Conservation (phyloP, 2,329 filamentous ascomycete genomes). For the Coleophoma cylindrospora region DNA sequence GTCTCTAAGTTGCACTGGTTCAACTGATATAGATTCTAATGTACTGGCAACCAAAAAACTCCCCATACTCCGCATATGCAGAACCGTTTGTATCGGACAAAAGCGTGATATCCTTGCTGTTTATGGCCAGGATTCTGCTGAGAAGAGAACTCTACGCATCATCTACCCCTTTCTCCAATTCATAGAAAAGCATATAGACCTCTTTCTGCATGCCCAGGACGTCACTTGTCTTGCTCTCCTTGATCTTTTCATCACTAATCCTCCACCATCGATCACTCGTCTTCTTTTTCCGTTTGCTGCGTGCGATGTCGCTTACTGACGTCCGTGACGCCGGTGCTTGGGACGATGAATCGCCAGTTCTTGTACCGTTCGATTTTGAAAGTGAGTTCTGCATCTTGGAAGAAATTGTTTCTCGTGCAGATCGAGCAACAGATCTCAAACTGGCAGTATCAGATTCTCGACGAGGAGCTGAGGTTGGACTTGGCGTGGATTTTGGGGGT, state of each 20-base stretch:
- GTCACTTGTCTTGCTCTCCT: slow-evolving; percentile 87
- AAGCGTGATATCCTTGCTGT: no score
- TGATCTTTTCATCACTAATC: slow-evolving; percentile 95
- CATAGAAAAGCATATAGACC: slow-evolving; percentile 95
- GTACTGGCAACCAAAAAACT: no score
- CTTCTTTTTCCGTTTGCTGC: slow-evolving; percentile 52
- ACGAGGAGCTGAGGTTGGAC: slow-evolving; percentile 17
- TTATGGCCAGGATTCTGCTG: no score
- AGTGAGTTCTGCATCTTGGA: slow-evolving; percentile 25
- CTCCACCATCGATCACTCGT: slow-evolving; percentile 85
- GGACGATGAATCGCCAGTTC: neutral
- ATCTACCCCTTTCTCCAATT: slow-evolving; percentile 48
- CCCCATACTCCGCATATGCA: no score
- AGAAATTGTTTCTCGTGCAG: slow-evolving; percentile 46
- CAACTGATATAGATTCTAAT: no score
- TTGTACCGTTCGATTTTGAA: slow-evolving; percentile 7
- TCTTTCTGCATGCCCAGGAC: slow-evolving; percentile 92
- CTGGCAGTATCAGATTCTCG: slow-evolving; percentile 44
- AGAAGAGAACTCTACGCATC: neutral
- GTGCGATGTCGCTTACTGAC: slow-evolving; percentile 7
- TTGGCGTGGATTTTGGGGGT: slow-evolving; percentile 8
- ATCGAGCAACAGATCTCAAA: slow-evolving; percentile 51
- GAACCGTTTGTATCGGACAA: no score
- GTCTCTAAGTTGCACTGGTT: no score
- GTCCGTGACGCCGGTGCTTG: slow-evolving; percentile 2